Evolutionary conservation across 2,329 filamentous ascomycete genomes (phyloP), one percentile per base, ranked within the genome.

Genomic region (Cladosporium sp.): DNA sequence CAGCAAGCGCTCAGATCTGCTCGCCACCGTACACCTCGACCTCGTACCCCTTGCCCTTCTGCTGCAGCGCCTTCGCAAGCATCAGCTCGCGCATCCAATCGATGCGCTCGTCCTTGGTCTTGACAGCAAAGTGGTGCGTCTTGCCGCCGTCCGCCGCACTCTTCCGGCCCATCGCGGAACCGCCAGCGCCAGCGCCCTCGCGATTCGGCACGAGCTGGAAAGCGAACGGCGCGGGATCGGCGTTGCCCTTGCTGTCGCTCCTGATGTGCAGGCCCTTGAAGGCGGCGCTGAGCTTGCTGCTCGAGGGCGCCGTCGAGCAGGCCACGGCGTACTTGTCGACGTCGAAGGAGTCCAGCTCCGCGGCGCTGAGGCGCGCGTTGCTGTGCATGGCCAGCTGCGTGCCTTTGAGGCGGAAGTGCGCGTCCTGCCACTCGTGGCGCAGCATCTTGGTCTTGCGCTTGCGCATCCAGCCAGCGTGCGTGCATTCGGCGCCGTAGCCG

Each of bases 51-150:
- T 89, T 84, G 43, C 82, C 84, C 78, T 91, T 93, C 71, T 89
- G 86, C 75, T 85, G 87, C 67, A 89, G 75, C 14, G 89, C 89
- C 75, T 93, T 93, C 50, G 89, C 89, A 43, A 95, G 81, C 89
- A 95, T 95, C 56, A 95, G 74, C 77, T 95, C 89, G 51, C 89
- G 79, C 89, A 95, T 95, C 93, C 93, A 98, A 68, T 96, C 92
- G 64, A 97, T 96, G 56, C 92, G 81, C 67, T 96, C 88, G 66
- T 96, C 89, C 11, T 90, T 81, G 63, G 78, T 83, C 72, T 86
- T 86, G 61, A 96, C 92, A 0, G 92, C 89, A 68, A 97, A 97
- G 68, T 97, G 89, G 66, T 97, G 92, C 42, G 88, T 87, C 78
- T 95, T 96, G 62, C 82, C 83, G 43, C 52, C 40, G 54, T 53